These are phyloP conservation scores for Mrakia hoshinonis DNA, from an alignment of 768 basidiomycete species.

Conservation along the genomic window DNA sequence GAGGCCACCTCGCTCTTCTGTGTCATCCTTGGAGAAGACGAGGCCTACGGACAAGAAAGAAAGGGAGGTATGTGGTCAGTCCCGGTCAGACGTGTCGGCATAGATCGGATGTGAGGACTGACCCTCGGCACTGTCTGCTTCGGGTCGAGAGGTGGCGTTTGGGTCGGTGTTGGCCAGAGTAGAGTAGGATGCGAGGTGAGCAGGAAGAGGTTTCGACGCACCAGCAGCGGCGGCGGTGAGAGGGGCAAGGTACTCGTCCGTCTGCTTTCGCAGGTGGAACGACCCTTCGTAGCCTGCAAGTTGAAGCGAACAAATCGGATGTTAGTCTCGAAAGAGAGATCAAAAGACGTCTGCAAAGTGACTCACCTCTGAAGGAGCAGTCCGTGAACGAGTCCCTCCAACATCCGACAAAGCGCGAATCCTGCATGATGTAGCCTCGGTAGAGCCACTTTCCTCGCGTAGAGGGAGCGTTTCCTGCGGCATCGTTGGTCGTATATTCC, in stretches of 20 bases:
- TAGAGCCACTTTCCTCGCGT: constrained; percentile 26
- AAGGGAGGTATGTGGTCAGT: too few relatives aligned
- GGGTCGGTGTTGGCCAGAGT: neutral
- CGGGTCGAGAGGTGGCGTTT: neutral
- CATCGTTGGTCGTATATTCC: constrained; percentile 14
- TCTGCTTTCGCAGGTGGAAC: constrained; percentile 17
- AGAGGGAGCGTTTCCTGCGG: neutral
- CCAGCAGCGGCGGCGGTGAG: neutral
- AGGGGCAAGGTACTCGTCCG: constrained; percentile 4
- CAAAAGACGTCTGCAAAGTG: neutral
- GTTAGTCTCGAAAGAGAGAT: neutral
- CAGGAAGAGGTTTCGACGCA: neutral
- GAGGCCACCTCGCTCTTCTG: too few relatives aligned
- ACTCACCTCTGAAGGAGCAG: neutral
- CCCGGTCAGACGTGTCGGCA: too few relatives aligned
- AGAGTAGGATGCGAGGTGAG: neutral
- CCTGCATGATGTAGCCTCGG: constrained; percentile 24
- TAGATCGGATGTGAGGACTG: neutral
- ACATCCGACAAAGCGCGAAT: constrained; percentile 9
- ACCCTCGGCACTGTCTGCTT: neutral
- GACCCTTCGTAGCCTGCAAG: constrained; percentile 25
- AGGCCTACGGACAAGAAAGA: neutral
- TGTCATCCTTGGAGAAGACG: neutral
- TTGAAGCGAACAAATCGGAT: neutral
- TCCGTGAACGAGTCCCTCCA: constrained; percentile 26